Evolutionary conservation across 257 asterid genomes (phyloP).

Genomic region (Solanum bulbocastanum): DNA sequence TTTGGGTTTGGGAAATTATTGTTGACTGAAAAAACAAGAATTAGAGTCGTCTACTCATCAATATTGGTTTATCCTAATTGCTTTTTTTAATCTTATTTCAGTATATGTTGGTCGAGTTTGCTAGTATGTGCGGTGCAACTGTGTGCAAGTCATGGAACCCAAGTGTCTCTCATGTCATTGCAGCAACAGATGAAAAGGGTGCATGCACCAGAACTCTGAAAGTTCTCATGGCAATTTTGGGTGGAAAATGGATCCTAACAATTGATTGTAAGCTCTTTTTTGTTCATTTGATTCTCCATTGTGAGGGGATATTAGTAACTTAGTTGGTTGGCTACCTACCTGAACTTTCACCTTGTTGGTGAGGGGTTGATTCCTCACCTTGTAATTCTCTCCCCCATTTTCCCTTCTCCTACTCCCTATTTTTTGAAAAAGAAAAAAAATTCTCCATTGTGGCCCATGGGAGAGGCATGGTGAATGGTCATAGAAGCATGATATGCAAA

Average conservation of each 20-base stretch:
- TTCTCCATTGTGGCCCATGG: neutral
- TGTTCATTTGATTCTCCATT: neutral
- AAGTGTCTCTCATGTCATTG: conserved; percentile 72
- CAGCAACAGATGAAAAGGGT: conserved; percentile 73
- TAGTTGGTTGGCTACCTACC: neutral
- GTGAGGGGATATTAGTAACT: neutral
- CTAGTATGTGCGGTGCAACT: conserved; percentile 50
- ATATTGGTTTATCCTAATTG: conserved; percentile 4
- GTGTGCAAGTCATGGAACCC: conserved; percentile 66
- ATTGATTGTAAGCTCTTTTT: conserved; percentile 57
- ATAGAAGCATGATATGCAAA: neutral
- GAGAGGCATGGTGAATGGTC: neutral
- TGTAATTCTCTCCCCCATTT: neutral
- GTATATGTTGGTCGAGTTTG: conserved; percentile 47
- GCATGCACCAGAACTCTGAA: conserved; percentile 78
- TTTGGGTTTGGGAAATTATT: neutral
- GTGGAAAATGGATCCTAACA: conserved; percentile 77
- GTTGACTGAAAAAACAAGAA: neutral
- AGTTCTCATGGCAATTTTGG: conserved; percentile 81
- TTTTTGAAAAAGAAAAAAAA: neutral
- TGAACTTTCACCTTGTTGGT: neutral
- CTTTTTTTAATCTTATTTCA: conserved; percentile 10
- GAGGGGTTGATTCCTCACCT: neutral
- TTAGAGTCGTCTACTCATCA: neutral
- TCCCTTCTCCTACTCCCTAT: neutral